Base-by-base conservation (phyloP, 2,329 filamentous ascomycete genomes). In the Stagonosporopsis tanaceti region DNA sequence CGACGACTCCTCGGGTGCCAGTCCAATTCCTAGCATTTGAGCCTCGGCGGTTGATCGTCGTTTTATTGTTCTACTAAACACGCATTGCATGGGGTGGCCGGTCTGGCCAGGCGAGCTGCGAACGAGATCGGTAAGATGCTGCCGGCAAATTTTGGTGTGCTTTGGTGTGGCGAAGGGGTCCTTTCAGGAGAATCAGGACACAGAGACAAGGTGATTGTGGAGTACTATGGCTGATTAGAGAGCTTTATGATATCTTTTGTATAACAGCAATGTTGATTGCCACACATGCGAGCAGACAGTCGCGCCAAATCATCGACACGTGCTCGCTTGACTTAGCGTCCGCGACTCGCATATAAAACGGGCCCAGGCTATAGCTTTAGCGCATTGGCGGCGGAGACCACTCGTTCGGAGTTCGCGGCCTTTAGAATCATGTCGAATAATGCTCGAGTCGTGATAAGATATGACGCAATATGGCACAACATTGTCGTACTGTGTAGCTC, bases 251-350 rank as follows among this genome's bases (percentile, higher is more conserved):
- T 45, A 32, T 14, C 45, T 12, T 40, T 50, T 62, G 58, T 60
- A 63, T 63, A 59, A 55, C 61, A 59, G 54, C 50, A 44, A 48
- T 53, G 39, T 30, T 11, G 5, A 12, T n/a, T 48, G 24, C 37
- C 50, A 35, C 15, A 52, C 11, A 47, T 41, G 28, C 39, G 42
- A 28, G 20, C 40, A 50, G 20, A 37, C 40, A 28, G 25, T 37
- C 14, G n/a, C 8, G 4, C 28, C 44, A 40, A 20, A 50, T 57
- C 45, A 15, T 39, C 15, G 22, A 39, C 61, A 64, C 53, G 60
- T 62, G 60, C 53, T 67, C 62, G 62, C 65, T 67, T 66, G 57
- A 58, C 44, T 44, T 65, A 66, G 64, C 64, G 65, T 64, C 64
- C 57, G 64, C 60, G 51, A 20, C 50, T 62, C 34, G 65, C 62